Conservation (phyloP, 495 filamentous ascomycete species). For the Mytilinidion resinicola region DNA sequence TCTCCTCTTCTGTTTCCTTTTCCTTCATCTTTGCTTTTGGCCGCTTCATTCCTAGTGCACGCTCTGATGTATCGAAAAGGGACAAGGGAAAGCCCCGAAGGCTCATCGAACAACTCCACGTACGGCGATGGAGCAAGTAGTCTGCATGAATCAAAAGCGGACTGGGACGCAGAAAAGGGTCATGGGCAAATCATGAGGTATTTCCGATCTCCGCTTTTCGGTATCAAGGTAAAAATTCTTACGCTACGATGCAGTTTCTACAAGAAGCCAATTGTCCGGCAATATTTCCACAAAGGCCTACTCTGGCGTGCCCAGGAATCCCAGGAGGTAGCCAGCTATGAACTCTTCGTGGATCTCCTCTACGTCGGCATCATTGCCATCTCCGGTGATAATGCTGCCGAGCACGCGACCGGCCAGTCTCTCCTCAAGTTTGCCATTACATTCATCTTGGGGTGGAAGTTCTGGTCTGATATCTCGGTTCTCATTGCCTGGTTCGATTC, state of each 20-base stretch:
- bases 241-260: conserved; percentile 45
- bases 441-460: conserved; percentile 54
- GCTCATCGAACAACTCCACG: conserved; percentile 27
- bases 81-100: conserved; percentile 19
- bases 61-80: conserved; percentile 6
- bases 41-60: neutral
- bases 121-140: conserved; percentile 11
- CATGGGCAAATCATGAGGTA: conserved; percentile 21
- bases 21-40: neutral
- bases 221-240: conserved; percentile 39
- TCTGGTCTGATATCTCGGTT: conserved; percentile 50
- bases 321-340: conserved; percentile 51
- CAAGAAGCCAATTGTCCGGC: conserved; percentile 49
- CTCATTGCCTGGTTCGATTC: conserved; percentile 52
- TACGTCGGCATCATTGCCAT: conserved; percentile 57
- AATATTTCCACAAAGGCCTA: conserved; percentile 57
- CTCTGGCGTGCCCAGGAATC: conserved; percentile 50
- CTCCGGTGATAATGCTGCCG: conserved; percentile 50
- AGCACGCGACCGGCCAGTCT: conserved; percentile 43
- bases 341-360: conserved; percentile 51
- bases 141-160: conserved; percentile 14
- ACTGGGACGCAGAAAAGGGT: conserved; percentile 20
- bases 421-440: conserved; percentile 49
- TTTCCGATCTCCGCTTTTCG: conserved; percentile 21
- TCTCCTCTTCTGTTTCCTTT: neutral